These are phyloP conservation scores for Auriscalpium vulgare DNA, from an alignment of 768 basidiomycete genomes.

Conservation along the genomic window DNA sequence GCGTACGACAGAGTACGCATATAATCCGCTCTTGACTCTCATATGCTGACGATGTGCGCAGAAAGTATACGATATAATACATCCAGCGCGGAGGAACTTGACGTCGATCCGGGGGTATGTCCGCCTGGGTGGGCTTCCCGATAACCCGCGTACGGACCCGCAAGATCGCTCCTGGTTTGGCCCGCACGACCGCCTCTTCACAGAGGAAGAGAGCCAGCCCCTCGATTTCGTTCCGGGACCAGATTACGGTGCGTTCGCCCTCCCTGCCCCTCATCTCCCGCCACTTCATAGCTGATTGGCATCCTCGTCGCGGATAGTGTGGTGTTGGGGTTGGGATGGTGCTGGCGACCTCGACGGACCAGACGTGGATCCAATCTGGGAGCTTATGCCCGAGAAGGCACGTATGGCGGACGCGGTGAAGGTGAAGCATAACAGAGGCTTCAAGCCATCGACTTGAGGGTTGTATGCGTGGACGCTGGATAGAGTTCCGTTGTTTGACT, in stretches of 20 bases:
- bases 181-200: slow-evolving; percentile 91
- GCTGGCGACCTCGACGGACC: slow-evolving; percentile 97
- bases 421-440: slow-evolving; percentile 59
- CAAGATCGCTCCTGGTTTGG: slow-evolving; percentile 99
- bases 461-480: no score
- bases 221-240: slow-evolving; percentile 78
- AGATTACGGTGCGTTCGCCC: slow-evolving; percentile 60
- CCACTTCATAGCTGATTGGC: neutral
- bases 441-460: neutral
- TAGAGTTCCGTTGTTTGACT: no score
- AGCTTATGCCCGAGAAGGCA: slow-evolving; percentile 64
- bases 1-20: slow-evolving; percentile 80
- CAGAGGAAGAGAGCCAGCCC: slow-evolving; percentile 74
- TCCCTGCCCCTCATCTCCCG: neutral
- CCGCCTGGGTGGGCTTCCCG: slow-evolving; percentile 92
- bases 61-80: slow-evolving; percentile 93
- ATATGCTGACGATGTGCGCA: slow-evolving; percentile 21
- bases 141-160: slow-evolving; percentile 93
- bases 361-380: slow-evolving; percentile 98
- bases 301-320: slow-evolving; percentile 45
- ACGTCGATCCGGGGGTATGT: slow-evolving; percentile 94
- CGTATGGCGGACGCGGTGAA: slow-evolving; percentile 48
- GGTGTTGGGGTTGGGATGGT: slow-evolving; percentile 99
- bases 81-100: slow-evolving; percentile 82
- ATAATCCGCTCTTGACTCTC: neutral